Base-by-base conservation (phyloP, 2,329 filamentous ascomycete genomes). In the Talaromyces sp. region DNA sequence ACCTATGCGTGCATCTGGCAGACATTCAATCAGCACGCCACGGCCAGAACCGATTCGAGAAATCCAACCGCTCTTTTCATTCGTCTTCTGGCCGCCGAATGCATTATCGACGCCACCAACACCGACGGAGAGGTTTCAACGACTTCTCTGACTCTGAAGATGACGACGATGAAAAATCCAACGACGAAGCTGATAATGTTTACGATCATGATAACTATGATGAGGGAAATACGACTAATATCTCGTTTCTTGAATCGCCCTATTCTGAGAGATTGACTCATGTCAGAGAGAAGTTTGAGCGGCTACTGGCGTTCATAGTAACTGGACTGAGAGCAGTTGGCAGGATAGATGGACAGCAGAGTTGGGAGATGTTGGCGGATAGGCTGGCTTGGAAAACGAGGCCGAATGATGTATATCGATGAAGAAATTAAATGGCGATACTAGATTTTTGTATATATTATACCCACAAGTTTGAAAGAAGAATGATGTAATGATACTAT, bases 311-410 rank as follows among this genome's bases (percentile, higher is more conserved):
- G 0, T 96, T 96, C 72, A 81, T 95, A 14, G 83, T 83, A 2
- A 86, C 88, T 56, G 92, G 90, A 0, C 72, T 97, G 65, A 85
- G 88, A 59, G 89, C 89, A 9, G 85, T 95, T 9, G 88, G 91
- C 56, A 84, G 92, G 67, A 89, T 88, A 36, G 88, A 89, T 55
- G 86, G 86, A 31, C 87, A 91, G 76, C 82, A 69, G 70, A 84
- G 88, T 71, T 94, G 92, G 89, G 91, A 95, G 74, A 86, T 89
- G 63, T 73, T 96, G 63, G 91, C 90, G 0, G 91, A 96, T 73
- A 90, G 89, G 79, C 75, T 96, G 52, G 89, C 93, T 57, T 78
- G 76, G 76, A 72, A 73, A 44, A 44, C 42, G 12, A 47, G 36
- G 27, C 40, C 31, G 7, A 57, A 42, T 60, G 31, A 56, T 51